phyloP scores from a whole-genome alignment of 768 basidiomycete genomes.

The Inosperma sp. region DNA sequence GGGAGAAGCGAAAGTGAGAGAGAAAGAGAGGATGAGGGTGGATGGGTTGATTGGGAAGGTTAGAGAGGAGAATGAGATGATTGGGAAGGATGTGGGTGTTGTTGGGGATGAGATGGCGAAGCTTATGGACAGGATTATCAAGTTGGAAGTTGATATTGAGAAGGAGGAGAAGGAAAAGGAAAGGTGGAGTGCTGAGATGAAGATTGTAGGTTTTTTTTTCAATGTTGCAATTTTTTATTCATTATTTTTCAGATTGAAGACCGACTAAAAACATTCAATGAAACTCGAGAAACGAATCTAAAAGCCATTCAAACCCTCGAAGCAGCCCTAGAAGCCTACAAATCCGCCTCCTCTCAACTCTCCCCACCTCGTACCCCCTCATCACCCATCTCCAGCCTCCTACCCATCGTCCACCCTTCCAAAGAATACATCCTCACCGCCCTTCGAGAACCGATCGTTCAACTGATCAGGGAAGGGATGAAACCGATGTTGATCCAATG shows the following conservation, averaged over 20 bases:
- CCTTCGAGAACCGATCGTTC: slow-evolving; percentile 17
- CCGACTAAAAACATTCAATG: slow-evolving; percentile 10
- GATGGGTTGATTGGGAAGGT: slow-evolving; percentile 1
- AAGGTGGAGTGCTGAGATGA: slow-evolving; percentile 6
- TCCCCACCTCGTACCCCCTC: background rate
- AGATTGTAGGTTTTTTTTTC: background rate
- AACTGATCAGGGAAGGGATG: slow-evolving; percentile 12
- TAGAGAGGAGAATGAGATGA: background rate
- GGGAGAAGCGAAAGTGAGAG: background rate
- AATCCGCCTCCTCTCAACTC: slow-evolving; percentile 13
- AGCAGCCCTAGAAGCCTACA: slow-evolving; percentile 22
- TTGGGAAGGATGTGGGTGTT: slow-evolving; percentile 14
- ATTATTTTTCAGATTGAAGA: slow-evolving; percentile 10
- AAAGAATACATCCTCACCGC: slow-evolving; percentile 16
- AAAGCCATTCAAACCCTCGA: slow-evolving; percentile 17
- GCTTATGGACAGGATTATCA: slow-evolving; percentile 9
- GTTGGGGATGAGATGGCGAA: slow-evolving; percentile 14
- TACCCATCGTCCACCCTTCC: background rate
- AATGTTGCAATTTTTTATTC: background rate
- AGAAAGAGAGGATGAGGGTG: slow-evolving; percentile 8
- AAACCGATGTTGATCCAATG: slow-evolving; percentile 18
- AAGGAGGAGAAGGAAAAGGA: slow-evolving; percentile 10
- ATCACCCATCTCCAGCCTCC: slow-evolving; percentile 11
- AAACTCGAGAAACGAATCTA: slow-evolving; percentile 12
- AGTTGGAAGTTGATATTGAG: slow-evolving; percentile 10